Conservation (phyloP, 148 eudicot species). For the Drosera capensis region DNA sequence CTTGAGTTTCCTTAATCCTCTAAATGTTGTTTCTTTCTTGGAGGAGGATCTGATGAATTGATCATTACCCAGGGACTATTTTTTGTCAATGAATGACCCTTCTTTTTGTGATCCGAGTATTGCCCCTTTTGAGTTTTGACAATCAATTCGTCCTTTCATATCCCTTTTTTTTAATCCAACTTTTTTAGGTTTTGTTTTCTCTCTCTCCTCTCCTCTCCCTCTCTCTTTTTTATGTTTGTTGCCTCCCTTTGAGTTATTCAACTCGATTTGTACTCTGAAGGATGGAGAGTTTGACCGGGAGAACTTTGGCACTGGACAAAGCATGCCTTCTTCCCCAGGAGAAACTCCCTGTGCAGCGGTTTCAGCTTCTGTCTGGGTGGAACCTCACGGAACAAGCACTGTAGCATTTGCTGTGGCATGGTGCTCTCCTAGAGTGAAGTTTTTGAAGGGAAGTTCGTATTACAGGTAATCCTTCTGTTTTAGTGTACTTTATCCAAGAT, state of each 20-base stretch:
- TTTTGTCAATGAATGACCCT: neutral
- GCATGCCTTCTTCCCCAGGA: slow-evolving; percentile 78
- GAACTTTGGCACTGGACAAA: slow-evolving; percentile 63
- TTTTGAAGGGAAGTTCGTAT: slow-evolving; percentile 81
- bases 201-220: neutral
- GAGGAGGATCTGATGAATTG: neutral
- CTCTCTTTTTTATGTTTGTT: slow-evolving; percentile 1
- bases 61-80: neutral
- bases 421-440: slow-evolving; percentile 87
- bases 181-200: neutral
- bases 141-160: too few relatives aligned
- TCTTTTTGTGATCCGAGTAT: neutral
- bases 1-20: neutral
- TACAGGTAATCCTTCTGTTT: slow-evolving; percentile 37
- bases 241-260: neutral
- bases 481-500: neutral
- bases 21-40: neutral
- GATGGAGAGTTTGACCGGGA: slow-evolving; percentile 88
- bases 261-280: slow-evolving; percentile 20
- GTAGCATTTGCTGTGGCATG: slow-evolving; percentile 86
- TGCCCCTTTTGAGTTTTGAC: neutral
- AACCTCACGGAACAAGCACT: slow-evolving; percentile 94
- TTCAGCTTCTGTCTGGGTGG: slow-evolving; percentile 95
- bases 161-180: neutral
- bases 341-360: slow-evolving; percentile 90